These are phyloP conservation scores for Venturia asperata DNA, from an alignment of 2,329 filamentous ascomycete species.

Conservation along the genomic window DNA sequence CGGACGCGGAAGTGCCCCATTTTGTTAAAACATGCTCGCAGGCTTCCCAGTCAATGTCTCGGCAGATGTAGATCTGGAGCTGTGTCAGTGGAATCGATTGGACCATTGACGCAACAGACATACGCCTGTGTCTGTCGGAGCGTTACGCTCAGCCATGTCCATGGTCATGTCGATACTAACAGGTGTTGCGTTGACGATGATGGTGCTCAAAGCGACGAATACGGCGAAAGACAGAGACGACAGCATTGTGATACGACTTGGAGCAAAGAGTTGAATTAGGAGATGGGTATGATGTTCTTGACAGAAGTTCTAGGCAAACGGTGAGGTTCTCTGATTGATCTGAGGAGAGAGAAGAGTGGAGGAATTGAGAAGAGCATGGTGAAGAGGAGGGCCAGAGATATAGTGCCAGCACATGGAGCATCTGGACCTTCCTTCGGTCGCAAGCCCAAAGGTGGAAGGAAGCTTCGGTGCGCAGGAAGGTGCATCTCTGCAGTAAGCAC, in stretches of 20 bases:
- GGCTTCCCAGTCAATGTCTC: neutral
- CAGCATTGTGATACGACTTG: conserved; percentile 9
- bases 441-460: neutral
- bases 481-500: neutral
- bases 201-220: neutral
- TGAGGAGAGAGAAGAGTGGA: neutral
- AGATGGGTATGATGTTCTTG: conserved; percentile 1
- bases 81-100: neutral
- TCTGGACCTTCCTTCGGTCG: neutral
- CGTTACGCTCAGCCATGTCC: neutral
- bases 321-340: neutral
- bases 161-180: neutral
- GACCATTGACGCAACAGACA: neutral
- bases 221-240: neutral
- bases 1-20: neutral
- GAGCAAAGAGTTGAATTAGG: neutral
- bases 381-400: neutral
- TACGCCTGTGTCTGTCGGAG: conserved; percentile 6
- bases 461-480: neutral
- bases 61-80: neutral
- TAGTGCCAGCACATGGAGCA: neutral
- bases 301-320: neutral
- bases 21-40: neutral
- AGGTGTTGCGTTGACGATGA: neutral
- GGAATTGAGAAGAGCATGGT: no score